These are phyloP conservation scores for Ceratocystiopsis brevicomis DNA, from an alignment of 2,329 filamentous ascomycete species.

Conservation along the genomic window DNA sequence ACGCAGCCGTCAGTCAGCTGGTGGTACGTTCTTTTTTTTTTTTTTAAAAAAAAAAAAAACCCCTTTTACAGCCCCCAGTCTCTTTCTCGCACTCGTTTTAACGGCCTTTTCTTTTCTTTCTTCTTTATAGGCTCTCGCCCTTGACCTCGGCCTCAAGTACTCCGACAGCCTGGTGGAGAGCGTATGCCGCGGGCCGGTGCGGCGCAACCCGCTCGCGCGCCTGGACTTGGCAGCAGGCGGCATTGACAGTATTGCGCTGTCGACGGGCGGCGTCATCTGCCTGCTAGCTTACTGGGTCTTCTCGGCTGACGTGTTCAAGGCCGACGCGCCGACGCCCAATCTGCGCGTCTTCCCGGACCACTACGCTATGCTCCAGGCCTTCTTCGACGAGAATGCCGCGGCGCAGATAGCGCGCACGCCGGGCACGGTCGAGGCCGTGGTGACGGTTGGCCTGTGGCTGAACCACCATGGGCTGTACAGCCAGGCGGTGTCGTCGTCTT, in stretches of 20 bases:
- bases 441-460: constrained; percentile 41
- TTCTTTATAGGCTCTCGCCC: constrained; percentile 34
- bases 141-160: constrained; percentile 37
- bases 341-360: constrained; percentile 44
- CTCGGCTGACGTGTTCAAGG: constrained; percentile 40
- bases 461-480: constrained; percentile 22
- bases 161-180: constrained; percentile 27
- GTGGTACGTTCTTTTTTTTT: constrained; percentile 28
- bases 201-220: constrained; percentile 25
- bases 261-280: constrained; percentile 38
- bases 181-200: constrained; percentile 22
- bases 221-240: constrained; percentile 9
- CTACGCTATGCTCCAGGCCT: constrained; percentile 30
- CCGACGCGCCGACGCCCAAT: constrained; percentile 31
- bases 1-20: constrained; percentile 52
- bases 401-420: constrained; percentile 28
- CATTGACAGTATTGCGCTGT: constrained; percentile 35
- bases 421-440: constrained; percentile 38
- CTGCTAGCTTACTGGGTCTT: constrained; percentile 44
- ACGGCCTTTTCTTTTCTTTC: neutral
- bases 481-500: constrained; percentile 12
- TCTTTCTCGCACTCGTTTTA: no score
- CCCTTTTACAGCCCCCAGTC: no score
- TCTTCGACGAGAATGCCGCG: constrained; percentile 32
- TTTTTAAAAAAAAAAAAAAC: no score